phyloP scores from a whole-genome alignment of 2,329 filamentous ascomycete genomes.

The Pyrenochaeta sp. region DNA sequence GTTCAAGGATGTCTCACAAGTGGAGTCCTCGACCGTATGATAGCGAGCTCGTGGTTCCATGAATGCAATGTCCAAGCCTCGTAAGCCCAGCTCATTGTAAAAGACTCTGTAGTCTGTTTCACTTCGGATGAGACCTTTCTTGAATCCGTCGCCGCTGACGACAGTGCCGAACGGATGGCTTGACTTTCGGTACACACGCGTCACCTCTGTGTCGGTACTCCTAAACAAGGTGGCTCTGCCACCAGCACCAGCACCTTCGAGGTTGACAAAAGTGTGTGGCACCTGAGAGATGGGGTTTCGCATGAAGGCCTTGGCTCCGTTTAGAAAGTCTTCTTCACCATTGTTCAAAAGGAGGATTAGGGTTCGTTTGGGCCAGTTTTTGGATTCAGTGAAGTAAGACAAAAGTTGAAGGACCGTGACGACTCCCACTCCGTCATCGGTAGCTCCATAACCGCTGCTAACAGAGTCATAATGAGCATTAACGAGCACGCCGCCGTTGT shows the following conservation, averaged over 20 bases:
- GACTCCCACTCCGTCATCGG: conserved; percentile 90
- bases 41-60: conserved; percentile 86
- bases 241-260: conserved; percentile 93
- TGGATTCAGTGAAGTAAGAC: conserved; percentile 77
- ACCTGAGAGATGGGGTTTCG: conserved; percentile 82
- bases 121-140: conserved; percentile 77
- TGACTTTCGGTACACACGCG: conserved; percentile 74
- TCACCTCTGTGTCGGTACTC: conserved; percentile 85
- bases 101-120: conserved; percentile 92
- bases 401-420: conserved; percentile 86
- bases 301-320: conserved; percentile 85
- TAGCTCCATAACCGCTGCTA: conserved; percentile 89
- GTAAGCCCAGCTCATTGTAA: conserved; percentile 76
- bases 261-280: conserved; percentile 87
- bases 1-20: conserved; percentile 73
- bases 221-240: conserved; percentile 88
- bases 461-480: conserved; percentile 97
- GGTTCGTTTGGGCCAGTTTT: conserved; percentile 77
- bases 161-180: conserved; percentile 84
- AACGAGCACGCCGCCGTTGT: conserved; percentile 80
- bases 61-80: conserved; percentile 92
- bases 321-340: conserved; percentile 90
- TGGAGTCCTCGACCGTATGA: conserved; percentile 89
- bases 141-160: conserved; percentile 83
- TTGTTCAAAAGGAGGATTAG: conserved; percentile 91